Conservation (phyloP, 345 rosid species). For the Camelina neglecta region DNA sequence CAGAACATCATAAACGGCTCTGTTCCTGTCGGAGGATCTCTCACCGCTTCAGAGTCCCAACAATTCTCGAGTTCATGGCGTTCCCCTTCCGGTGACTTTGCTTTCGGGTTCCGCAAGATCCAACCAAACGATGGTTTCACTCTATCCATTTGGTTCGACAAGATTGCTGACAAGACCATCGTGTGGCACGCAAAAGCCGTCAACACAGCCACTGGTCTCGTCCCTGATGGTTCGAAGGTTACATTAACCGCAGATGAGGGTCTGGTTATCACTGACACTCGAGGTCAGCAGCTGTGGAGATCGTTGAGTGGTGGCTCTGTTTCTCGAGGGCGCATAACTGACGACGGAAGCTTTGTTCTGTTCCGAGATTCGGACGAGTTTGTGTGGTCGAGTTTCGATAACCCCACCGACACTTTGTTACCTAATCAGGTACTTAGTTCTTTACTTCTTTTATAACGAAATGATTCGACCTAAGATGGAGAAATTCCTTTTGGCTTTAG, state of each 20-base stretch:
- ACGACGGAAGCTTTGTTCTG: constrained; percentile 58
- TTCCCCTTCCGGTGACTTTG: constrained; percentile 41
- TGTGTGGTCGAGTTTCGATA: constrained; percentile 57
- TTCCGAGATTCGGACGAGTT: background rate
- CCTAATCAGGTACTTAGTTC: constrained; percentile 48
- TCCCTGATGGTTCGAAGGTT: constrained; percentile 49
- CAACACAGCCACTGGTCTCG: constrained; percentile 23
- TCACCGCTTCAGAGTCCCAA: constrained; percentile 20
- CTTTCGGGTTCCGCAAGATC: constrained; percentile 37
- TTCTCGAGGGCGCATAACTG: constrained; percentile 55
- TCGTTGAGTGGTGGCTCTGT: constrained; percentile 33
- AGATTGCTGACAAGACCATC: constrained; percentile 34
- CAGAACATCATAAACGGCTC: constrained; percentile 27
- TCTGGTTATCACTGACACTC: constrained; percentile 49
- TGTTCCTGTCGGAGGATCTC: constrained; percentile 31
- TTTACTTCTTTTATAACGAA: too few relatives aligned
- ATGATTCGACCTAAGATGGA: too few relatives aligned
- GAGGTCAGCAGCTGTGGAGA: constrained; percentile 42
- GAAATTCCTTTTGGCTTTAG: too few relatives aligned
- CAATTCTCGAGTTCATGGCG: constrained; percentile 28
- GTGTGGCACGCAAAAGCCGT: constrained; percentile 36
- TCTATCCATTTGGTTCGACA: constrained; percentile 47
- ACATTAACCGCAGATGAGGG: constrained; percentile 44
- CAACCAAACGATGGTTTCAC: constrained; percentile 27
- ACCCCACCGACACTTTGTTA: constrained; percentile 62